Evolutionary conservation across 495 filamentous ascomycete genomes (phyloP).

Genomic region (Opeltia flavorubescens): DNA sequence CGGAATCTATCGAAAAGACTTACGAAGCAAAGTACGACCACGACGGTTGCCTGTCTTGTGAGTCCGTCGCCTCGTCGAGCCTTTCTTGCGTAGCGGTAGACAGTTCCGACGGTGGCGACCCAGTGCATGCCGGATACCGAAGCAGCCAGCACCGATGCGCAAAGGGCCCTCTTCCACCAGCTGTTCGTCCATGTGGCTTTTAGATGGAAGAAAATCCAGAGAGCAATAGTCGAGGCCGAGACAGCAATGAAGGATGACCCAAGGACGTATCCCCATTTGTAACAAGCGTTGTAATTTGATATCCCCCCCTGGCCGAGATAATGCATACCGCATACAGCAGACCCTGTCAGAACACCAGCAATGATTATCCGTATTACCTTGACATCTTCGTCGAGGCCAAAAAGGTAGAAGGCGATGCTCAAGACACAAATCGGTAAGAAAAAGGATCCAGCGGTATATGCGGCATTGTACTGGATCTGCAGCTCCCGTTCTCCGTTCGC

Average conservation of each 20-base stretch:
- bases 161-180: constrained; percentile 58
- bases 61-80: constrained; percentile 20
- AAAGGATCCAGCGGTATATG: constrained; percentile 64
- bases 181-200: constrained; percentile 63
- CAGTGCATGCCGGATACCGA: constrained; percentile 85
- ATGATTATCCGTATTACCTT: constrained; percentile 41
- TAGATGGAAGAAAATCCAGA: constrained; percentile 65
- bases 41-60: constrained; percentile 43
- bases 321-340: constrained; percentile 76
- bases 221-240: constrained; percentile 48
- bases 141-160: constrained; percentile 50
- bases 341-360: constrained; percentile 54
- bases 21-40: constrained; percentile 53
- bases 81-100: constrained; percentile 32
- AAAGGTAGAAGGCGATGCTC: constrained; percentile 52
- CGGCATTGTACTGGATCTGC: constrained; percentile 59
- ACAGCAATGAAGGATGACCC: constrained; percentile 61
- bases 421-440: constrained; percentile 68
- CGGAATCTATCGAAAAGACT: constrained; percentile 9
- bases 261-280: constrained; percentile 41
- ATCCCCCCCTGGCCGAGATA: constrained; percentile 78
- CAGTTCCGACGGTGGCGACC: constrained; percentile 60
- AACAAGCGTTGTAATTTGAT: constrained; percentile 54
- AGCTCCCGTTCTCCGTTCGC: constrained; percentile 41
- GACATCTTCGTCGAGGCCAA: constrained; percentile 40